Evolutionary conservation across 139 green algal genomes (phyloP).

Genomic region (Edaphochlamys debaryana): DNA sequence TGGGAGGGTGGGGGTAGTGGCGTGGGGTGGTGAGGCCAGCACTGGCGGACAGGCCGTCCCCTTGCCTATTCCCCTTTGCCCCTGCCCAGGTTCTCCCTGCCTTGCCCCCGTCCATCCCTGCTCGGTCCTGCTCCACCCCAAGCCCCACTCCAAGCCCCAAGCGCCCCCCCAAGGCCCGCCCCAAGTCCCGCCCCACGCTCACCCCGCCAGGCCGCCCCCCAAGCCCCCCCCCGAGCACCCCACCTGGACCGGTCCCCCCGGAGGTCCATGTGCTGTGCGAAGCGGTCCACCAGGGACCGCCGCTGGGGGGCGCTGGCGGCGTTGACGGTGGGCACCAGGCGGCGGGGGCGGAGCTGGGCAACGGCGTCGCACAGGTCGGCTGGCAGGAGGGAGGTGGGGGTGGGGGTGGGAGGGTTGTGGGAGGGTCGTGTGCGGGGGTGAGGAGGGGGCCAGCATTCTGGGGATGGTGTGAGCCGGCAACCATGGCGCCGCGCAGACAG

Average conservation of each 20-base stretch:
- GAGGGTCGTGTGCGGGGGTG: too few species aligned
- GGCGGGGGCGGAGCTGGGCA: constrained; percentile 53
- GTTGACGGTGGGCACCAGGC: constrained; percentile 79
- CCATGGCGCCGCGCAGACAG: too few species aligned
- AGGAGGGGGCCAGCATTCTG: too few species aligned
- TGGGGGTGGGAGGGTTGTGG: too few species aligned
- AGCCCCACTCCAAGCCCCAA: not conserved
- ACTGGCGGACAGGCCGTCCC: not conserved
- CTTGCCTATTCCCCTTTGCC: not conserved
- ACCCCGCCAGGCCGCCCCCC: too few species aligned
- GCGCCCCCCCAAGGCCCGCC: too few species aligned
- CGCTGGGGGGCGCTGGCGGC: constrained; percentile 28
- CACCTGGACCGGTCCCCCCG: constrained; percentile 49
- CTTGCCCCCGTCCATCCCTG: too few species aligned
- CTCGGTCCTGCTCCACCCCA: too few species aligned
- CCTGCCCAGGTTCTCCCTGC: too few species aligned
- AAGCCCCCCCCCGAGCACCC: too few species aligned
- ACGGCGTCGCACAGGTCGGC: constrained; percentile 32
- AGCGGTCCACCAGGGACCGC: constrained; percentile 64
- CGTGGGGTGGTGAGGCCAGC: not conserved
- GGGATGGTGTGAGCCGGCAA: too few species aligned
- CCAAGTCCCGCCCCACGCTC: not conserved
- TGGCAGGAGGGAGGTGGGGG: too few species aligned
- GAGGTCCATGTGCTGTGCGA: constrained; percentile 80
- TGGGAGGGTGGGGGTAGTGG: not conserved